These are phyloP conservation scores for Pseudovirgaria hyperparasitica DNA, from an alignment of 2,329 filamentous ascomycete genomes.

Conservation along the genomic window DNA sequence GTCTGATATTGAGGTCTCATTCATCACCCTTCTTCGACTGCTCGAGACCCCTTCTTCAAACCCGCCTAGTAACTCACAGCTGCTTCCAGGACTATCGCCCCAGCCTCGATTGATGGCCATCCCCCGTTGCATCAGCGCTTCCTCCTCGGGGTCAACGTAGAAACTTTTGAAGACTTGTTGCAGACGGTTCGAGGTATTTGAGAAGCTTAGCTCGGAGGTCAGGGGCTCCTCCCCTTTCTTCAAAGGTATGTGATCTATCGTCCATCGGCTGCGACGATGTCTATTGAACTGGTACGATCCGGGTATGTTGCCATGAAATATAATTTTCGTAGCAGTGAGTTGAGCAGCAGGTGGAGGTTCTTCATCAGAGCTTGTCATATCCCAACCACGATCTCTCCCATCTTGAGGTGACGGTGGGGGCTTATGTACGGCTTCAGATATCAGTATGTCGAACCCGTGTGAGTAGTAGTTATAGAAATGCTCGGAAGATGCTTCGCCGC, in stretches of 20 bases:
- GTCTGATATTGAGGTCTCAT: constrained; percentile 14
- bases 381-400: constrained; percentile 32
- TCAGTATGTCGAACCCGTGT: constrained; percentile 81
- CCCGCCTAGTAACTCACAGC: constrained; percentile 48
- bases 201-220: constrained; percentile 67
- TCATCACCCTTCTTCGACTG: constrained; percentile 21
- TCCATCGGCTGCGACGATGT: constrained; percentile 81
- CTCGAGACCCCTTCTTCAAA: constrained; percentile 62
- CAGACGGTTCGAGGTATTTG: constrained; percentile 56
- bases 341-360: constrained; percentile 38
- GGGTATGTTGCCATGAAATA: constrained; percentile 87
- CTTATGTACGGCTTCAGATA: constrained; percentile 57
- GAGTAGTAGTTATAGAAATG: constrained; percentile 95
- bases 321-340: constrained; percentile 78
- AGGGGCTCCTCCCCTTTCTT: constrained; percentile 33
- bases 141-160: constrained; percentile 44
- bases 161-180: constrained; percentile 56
- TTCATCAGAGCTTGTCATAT: constrained; percentile 13
- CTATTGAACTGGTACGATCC: constrained; percentile 96
- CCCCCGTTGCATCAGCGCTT: constrained; percentile 39
- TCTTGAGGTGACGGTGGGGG: constrained; percentile 48
- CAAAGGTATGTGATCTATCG: constrained; percentile 41
- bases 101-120: constrained; percentile 88
- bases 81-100: constrained; percentile 84
- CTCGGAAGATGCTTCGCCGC: constrained; percentile 54